These are phyloP conservation scores for Chernovozyma sophiae-reginae DNA, from an alignment of 1,139 yeast species.

Conservation along the genomic window DNA sequence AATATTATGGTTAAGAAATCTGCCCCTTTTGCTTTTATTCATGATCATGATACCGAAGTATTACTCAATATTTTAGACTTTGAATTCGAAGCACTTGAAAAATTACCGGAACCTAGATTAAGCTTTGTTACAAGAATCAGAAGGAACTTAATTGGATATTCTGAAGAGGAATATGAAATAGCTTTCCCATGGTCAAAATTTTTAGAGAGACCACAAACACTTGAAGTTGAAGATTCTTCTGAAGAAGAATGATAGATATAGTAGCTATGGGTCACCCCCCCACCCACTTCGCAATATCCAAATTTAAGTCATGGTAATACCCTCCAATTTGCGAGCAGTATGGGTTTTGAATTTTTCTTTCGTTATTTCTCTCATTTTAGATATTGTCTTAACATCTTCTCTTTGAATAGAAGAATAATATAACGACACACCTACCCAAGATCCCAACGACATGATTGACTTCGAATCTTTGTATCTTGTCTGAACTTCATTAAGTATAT, in stretches of 20 bases:
- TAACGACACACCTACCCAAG: conserved; percentile 6
- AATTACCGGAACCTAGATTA: background rate
- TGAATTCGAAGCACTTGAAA: conserved; percentile 2
- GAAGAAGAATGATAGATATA: too few species aligned
- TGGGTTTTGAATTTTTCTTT: background rate
- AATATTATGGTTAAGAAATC: conserved; percentile 3
- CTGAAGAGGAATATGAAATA: conserved; percentile 3
- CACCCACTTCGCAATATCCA: too few species aligned
- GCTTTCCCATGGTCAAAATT: conserved; percentile 5
- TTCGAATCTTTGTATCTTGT: background rate
- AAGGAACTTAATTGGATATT: conserved; percentile 2
- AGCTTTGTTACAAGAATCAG: conserved; percentile 1
- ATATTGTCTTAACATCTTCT: conserved; percentile 1
- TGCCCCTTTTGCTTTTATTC: conserved; percentile 4
- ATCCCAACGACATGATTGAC: conserved; percentile 3
- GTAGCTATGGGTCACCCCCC: too few species aligned
- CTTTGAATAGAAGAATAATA: conserved; percentile 5
- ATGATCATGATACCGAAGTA: conserved; percentile 2
- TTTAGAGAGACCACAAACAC: background rate
- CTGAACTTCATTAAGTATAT: background rate
- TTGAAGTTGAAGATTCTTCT: background rate
- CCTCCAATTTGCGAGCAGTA: background rate
- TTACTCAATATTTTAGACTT: conserved; percentile 4
- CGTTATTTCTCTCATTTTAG: background rate
- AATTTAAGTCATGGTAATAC: too few species aligned